Percentiles rank a stretch among this genome's conserved stretches.
These are phyloP conservation scores for Clonostachys rhizophaga DNA, from an alignment of 2,329 filamentous ascomycete genomes.

Conservation along the genomic window DNA sequence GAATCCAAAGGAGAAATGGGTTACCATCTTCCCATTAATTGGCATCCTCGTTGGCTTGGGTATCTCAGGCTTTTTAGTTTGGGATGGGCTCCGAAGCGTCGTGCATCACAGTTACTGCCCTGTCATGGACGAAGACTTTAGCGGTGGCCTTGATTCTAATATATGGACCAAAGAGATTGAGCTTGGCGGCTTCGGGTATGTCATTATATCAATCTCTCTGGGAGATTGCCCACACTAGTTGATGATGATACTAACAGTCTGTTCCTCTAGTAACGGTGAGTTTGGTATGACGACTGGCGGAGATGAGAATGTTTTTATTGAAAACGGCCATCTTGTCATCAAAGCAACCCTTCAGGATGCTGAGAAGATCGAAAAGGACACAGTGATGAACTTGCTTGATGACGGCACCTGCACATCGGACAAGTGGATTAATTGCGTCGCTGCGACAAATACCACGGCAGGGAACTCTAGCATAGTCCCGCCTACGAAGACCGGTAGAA, in stretches of 20 bases:
- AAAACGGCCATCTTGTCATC: conserved; percentile 67
- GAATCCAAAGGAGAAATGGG: conserved; percentile 80
- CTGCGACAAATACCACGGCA: conserved; percentile 65
- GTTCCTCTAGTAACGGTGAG: conserved; percentile 61
- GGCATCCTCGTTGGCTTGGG: conserved; percentile 66
- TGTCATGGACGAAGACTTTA: conserved; percentile 64
- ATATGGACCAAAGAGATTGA: conserved; percentile 74
- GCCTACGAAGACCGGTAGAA: conserved; percentile 71
- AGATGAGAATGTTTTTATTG: conserved; percentile 70
- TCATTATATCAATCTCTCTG: too few species aligned
- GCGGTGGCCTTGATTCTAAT: conserved; percentile 48
- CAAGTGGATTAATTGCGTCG: conserved; percentile 52
- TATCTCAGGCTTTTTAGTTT: conserved; percentile 67
- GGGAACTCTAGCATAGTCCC: conserved; percentile 72
- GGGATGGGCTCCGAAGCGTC: conserved; percentile 68
- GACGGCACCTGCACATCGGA: conserved; percentile 65
- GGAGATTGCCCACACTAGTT: conserved; percentile 2
- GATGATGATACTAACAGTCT: not conserved
- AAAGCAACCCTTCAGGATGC: conserved; percentile 73
- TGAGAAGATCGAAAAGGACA: conserved; percentile 60
- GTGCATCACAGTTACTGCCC: conserved; percentile 70
- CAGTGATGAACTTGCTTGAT: conserved; percentile 61
- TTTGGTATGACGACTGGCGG: conserved; percentile 72
- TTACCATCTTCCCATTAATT: conserved; percentile 72
- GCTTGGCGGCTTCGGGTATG: conserved; percentile 72